Evolutionary conservation across 169 alveolate species (phyloP), one percentile per base, ranked within the genome.

Genomic region (Cryptosporidium muris): DNA sequence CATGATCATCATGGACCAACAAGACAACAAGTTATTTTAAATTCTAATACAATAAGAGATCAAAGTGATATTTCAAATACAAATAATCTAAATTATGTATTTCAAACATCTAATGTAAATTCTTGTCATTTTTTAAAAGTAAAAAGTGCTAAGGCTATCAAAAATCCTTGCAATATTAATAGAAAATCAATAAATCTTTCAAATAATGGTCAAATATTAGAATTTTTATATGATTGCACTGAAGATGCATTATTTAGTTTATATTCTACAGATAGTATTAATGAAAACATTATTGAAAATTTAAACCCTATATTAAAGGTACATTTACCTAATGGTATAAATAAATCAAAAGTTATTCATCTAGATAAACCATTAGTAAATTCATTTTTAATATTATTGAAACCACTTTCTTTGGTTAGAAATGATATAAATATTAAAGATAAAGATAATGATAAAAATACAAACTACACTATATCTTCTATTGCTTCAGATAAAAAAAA

Each of bases 121-220:
- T 25, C 25, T 25, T 25, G 25, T 25, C 25, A 45, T 38, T 47
- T 74, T 25, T 58, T 74, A 16, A 56, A 37, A 6, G 37, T 74
- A 16, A 74, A 25, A 5, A 74, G 47, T 11, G 54, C 85, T 2
- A 74, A 62, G 48, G 85, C 85, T 25, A 51, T 74, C 11, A 66
- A 74, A 58, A 74, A 74, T 45, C 58, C 43, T 36, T 74, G 85
- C n/a, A 66, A 74, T 49, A 74, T 74, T 34, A 74, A 74, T 74
- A 68, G 85, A 11, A 51, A 12, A 16, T 11, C 85, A 58, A 74
- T 74, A n/a, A 8, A 12, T 4, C 60, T 58, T n/a, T 16, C 48
- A 16, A 66, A 66, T 42, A 25, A 66, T 56, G 34, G 43, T 48
- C 54, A 43, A 12, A 38, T 36, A 9, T 8, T 74, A 48, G 51